phyloP scores from a whole-genome alignment of 768 basidiomycete genomes.

The Megacollybia marginata region DNA sequence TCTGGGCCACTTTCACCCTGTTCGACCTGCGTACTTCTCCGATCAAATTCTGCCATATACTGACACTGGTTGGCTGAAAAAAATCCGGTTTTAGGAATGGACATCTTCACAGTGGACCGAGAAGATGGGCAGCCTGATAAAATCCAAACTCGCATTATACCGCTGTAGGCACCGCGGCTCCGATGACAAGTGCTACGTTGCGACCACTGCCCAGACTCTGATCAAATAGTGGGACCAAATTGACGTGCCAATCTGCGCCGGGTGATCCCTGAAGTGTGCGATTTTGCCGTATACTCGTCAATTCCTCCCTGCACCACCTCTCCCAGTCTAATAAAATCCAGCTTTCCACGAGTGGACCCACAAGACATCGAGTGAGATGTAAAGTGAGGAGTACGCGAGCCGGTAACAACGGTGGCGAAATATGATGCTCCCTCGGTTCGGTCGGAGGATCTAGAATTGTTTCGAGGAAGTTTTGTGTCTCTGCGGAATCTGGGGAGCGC shows the following conservation, averaged over 20 bases:
- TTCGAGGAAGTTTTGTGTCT: background rate
- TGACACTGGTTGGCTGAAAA: too few relatives aligned
- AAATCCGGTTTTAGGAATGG: too few relatives aligned
- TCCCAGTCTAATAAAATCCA: slow-evolving; percentile 57
- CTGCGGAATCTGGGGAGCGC: background rate
- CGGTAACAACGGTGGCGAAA: background rate
- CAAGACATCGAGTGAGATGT: slow-evolving; percentile 58
- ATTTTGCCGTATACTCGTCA: slow-evolving; percentile 11
- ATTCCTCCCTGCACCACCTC: slow-evolving; percentile 43
- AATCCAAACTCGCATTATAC: too few relatives aligned
- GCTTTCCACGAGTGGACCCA: slow-evolving; percentile 64
- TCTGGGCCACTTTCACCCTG: too few relatives aligned
- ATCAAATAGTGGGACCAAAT: slow-evolving; percentile 47
- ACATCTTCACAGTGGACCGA: too few relatives aligned
- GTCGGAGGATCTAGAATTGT: background rate
- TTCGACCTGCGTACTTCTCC: too few relatives aligned
- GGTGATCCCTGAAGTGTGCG: background rate
- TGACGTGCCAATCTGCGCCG: slow-evolving; percentile 17
- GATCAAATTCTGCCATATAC: too few relatives aligned
- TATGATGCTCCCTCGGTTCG: background rate
- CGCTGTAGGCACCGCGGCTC: background rate
- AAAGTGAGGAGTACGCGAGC: slow-evolving; percentile 36
- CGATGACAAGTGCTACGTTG: slow-evolving; percentile 58
- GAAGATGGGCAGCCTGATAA: too few relatives aligned
- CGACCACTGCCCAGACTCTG: slow-evolving; percentile 66